Evolutionary conservation across 495 filamentous ascomycete genomes (phyloP), one percentile per base, ranked within the genome.

Genomic region (Thozetella sp.): DNA sequence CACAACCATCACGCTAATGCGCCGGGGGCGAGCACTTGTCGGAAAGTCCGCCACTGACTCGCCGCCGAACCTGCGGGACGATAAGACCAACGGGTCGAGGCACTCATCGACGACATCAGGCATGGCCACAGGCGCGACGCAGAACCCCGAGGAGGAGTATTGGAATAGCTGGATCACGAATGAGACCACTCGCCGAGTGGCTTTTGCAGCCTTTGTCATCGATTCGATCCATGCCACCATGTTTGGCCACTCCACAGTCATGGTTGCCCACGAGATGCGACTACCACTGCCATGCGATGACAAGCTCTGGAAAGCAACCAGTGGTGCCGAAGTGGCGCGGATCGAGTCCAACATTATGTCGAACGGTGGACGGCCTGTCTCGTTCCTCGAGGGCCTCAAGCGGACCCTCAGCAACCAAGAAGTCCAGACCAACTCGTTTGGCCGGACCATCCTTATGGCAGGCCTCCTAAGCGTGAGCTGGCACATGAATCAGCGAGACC

Each of bases 101-200:
- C 83, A 88, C 46, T 80, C 86, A 22, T 85, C 88, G 25, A 48
- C 43, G n/a, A 82, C 83, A 2, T 84, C 81, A 2, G 82, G 81
- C 22, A 67, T 76, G 57, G 75, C 79, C 15, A 84, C 43, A 13
- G 43, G 43, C 43, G 43, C n/a, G 9, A 20, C 43, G 4, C 43
- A 48, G 43, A 48, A 88, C 54, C 91, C 87, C 2, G 84, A 87
- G 1, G 95, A 97, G 57, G 93, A 97, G 66, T 95, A 90, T 76
- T 99, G 95, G 95, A 91, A 93, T 63, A 88, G 93, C 62, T 99
- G 95, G 95, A 96, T 97, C 68, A 93, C 92, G 4, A 92, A 92
- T 43, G 95, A 99, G 70, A 90, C 93, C 17, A 97, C 93, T 2
- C 83, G 93, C 30, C 86, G 95, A 43, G 92, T 90, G 2, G 95